These are phyloP conservation scores for Colletotrichum sp. DNA, from an alignment of 2,329 filamentous ascomycete species.

Conservation along the genomic window DNA sequence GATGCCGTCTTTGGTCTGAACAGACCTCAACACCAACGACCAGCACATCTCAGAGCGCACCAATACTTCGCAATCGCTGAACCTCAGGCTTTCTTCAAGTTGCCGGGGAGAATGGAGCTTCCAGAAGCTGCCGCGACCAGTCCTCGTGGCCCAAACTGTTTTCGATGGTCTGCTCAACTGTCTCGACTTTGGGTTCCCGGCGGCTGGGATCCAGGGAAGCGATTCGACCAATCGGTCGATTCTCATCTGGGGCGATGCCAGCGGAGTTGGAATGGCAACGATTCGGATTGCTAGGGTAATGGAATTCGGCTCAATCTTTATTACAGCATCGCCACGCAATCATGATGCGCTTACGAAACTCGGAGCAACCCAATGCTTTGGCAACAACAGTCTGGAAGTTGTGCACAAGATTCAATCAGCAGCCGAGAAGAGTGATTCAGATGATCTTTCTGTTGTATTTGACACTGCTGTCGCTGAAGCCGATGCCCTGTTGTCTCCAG, in stretches of 20 bases:
- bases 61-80: no score
- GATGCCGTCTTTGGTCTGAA: no score
- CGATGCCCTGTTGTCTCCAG: not conserved
- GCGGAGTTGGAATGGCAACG: slow-evolving; percentile 34
- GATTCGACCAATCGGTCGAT: not conserved
- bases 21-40: no score
- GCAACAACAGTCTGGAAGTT: slow-evolving; percentile 25
- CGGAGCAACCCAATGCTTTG: slow-evolving; percentile 37
- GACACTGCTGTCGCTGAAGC: not conserved
- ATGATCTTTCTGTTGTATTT: not conserved
- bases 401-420: not conserved
- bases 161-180: no score
- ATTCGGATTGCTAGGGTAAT: slow-evolving; percentile 36
- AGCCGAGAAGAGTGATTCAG: not conserved
- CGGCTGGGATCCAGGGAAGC: not conserved
- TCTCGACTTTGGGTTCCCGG: not conserved
- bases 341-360: slow-evolving; percentile 31
- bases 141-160: no score
- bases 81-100: no score
- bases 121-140: no score
- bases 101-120: no score
- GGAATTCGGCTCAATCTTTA: slow-evolving; percentile 31
- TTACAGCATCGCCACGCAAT: slow-evolving; percentile 32
- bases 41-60: no score
- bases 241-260: slow-evolving; percentile 39